These are phyloP conservation scores for Pyrenula aspistea DNA, from an alignment of 495 filamentous ascomycete genomes.

Conservation along the genomic window DNA sequence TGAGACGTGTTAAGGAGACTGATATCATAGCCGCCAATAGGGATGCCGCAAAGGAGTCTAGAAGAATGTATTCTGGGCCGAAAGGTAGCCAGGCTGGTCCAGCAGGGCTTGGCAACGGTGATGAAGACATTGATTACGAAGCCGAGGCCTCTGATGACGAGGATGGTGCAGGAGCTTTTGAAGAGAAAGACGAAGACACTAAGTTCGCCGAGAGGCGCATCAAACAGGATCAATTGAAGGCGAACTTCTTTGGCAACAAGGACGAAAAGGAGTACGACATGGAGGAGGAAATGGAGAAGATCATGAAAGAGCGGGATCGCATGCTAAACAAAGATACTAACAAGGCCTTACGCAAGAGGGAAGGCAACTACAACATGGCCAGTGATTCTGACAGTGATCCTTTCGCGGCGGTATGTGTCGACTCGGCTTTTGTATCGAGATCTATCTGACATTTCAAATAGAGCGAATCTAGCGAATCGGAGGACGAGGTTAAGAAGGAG, in stretches of 20 bases:
- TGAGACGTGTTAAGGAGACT: constrained; percentile 53
- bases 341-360: constrained; percentile 69
- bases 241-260: constrained; percentile 75
- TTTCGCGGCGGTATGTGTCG: constrained; percentile 16
- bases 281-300: constrained; percentile 58
- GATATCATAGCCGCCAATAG: constrained; percentile 33
- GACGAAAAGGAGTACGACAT: constrained; percentile 78
- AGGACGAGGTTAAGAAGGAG: constrained; percentile 10
- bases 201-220: constrained; percentile 80
- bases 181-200: constrained; percentile 68
- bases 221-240: constrained; percentile 75
- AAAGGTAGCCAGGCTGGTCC: constrained; percentile 25
- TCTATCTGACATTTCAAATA: background rate
- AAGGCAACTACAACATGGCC: constrained; percentile 77
- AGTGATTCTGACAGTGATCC: constrained; percentile 64
- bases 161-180: constrained; percentile 67
- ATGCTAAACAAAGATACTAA: constrained; percentile 61
- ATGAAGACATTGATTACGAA: constrained; percentile 44
- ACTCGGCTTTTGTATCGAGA: no score
- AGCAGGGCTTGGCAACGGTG: constrained; percentile 41
- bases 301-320: constrained; percentile 53
- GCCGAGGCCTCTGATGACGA: constrained; percentile 75
- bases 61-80: constrained; percentile 14
- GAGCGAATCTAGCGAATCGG: constrained; percentile 12
- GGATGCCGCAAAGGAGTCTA: constrained; percentile 33